phyloP scores from a whole-genome alignment of 257 asterid species.

The Nicotiana benthamiana region DNA sequence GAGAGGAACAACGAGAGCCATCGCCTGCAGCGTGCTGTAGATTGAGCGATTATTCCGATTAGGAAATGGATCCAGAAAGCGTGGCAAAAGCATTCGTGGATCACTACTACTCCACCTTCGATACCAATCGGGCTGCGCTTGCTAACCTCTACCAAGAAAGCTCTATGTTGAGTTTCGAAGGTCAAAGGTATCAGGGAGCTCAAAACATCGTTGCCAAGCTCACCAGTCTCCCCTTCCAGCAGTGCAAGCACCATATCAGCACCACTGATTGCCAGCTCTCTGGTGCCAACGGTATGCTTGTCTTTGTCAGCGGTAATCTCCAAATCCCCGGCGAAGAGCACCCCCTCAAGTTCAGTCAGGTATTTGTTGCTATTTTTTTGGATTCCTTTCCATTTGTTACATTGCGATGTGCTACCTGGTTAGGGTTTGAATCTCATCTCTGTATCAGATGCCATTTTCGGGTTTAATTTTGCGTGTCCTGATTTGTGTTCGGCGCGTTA shows the following conservation, averaged over 20 bases:
- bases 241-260: constrained; percentile 42
- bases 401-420: no score
- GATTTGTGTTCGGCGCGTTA: background rate
- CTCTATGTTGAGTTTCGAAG: constrained; percentile 51
- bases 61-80: constrained; percentile 44
- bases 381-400: no score
- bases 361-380: background rate
- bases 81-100: constrained; percentile 46
- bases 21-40: background rate
- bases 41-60: background rate
- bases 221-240: constrained; percentile 41
- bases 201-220: constrained; percentile 31
- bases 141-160: constrained; percentile 39
- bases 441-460: background rate
- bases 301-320: constrained; percentile 47
- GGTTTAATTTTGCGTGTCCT: background rate
- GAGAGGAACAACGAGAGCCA: background rate
- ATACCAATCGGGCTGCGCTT: constrained; percentile 32
- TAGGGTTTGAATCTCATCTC: background rate
- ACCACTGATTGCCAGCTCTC: constrained; percentile 58
- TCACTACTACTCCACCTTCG: constrained; percentile 52
- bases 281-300: constrained; percentile 53
- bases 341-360: constrained; percentile 41
- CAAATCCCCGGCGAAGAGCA: constrained; percentile 39
- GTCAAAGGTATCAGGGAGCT: constrained; percentile 42